These are phyloP conservation scores for Symbiodinium pilosum DNA, from an alignment of 73 alveolate genomes.

Conservation along the genomic window DNA sequence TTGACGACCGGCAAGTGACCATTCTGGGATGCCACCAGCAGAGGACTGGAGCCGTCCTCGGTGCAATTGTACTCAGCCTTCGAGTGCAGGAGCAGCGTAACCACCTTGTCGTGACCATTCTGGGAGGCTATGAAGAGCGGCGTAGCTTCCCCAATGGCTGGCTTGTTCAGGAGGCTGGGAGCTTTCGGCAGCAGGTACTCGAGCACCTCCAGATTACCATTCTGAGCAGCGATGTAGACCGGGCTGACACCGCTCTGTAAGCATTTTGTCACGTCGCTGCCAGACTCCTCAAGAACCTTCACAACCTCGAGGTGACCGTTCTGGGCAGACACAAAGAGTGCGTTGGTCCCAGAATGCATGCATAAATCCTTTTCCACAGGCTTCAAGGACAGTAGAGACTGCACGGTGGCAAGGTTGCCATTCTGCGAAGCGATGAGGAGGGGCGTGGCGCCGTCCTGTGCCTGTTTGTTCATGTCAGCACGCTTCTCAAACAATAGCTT, in stretches of 20 bases:
- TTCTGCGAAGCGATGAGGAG: background rate
- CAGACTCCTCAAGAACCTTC: too few species aligned
- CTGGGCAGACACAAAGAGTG: background rate
- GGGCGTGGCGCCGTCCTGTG: background rate
- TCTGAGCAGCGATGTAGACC: background rate
- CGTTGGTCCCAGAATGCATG: background rate
- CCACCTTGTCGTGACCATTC: background rate
- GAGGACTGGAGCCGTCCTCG: background rate
- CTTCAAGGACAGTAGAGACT: background rate
- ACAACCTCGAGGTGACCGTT: too few species aligned
- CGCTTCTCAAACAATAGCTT: background rate
- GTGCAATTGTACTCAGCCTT: background rate
- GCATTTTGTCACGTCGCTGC: too few species aligned
- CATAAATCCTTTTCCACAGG: background rate
- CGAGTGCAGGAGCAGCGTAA: background rate
- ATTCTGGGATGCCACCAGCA: background rate
- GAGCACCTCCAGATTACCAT: conserved; percentile 6
- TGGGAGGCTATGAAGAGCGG: background rate
- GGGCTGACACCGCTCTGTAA: background rate
- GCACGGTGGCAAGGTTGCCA: background rate
- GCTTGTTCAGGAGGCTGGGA: background rate
- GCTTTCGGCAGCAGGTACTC: background rate
- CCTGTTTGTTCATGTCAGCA: background rate
- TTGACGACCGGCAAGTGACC: background rate
- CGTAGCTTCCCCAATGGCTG: background rate